These are phyloP conservation scores for Chlorella sorokiniana DNA, from an alignment of 139 green algal species.

Conservation along the genomic window DNA sequence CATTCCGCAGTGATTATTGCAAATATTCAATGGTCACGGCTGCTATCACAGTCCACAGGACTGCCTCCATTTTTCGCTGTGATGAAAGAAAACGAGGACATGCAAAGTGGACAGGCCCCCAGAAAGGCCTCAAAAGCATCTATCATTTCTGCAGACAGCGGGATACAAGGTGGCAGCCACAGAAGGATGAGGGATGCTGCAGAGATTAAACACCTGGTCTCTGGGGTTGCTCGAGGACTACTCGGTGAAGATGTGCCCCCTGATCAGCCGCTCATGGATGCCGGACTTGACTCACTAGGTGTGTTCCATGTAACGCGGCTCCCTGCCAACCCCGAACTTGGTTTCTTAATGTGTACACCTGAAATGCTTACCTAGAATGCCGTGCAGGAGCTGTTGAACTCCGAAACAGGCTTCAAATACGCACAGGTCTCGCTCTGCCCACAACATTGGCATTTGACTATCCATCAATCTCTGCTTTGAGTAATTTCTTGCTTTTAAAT, in stretches of 20 bases:
- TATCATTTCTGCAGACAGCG: too few species aligned
- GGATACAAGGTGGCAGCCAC: too few species aligned
- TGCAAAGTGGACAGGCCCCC: too few species aligned
- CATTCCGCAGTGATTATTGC: too few species aligned
- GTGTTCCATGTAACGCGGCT: background rate
- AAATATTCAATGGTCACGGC: too few species aligned
- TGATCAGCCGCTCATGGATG: conserved; percentile 49
- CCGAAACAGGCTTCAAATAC: conserved; percentile 62
- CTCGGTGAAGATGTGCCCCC: background rate
- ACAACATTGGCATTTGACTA: conserved; percentile 83
- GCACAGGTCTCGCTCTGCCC: conserved; percentile 38
- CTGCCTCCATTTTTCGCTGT: too few species aligned
- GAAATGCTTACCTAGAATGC: too few species aligned
- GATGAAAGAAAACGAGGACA: too few species aligned
- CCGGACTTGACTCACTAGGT: conserved; percentile 70
- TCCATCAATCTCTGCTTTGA: conserved; percentile 54
- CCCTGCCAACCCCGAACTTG: background rate
- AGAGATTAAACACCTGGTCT: background rate
- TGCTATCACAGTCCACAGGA: too few species aligned
- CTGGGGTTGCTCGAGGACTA: conserved; percentile 28
- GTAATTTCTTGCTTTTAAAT: background rate
- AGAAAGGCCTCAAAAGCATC: too few species aligned
- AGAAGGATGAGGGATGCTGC: background rate
- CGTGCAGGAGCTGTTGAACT: conserved; percentile 70
- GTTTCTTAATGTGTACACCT: background rate